Conservation (phyloP, 805 yeast species). For the Saccharomycopsis sp. region DNA sequence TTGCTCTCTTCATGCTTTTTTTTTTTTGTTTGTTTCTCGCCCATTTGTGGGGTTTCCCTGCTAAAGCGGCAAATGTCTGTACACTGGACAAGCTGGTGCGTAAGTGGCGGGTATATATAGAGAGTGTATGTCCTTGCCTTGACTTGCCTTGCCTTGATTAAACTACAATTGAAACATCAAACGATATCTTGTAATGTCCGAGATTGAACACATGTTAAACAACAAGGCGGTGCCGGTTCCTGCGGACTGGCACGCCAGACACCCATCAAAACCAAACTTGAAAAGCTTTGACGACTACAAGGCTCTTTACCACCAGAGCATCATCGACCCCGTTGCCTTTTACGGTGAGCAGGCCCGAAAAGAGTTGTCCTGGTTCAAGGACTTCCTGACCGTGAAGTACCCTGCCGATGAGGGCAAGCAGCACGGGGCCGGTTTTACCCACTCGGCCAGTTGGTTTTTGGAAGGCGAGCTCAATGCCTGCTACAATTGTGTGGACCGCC, state of each 20-base stretch:
- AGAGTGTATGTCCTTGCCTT: too few species aligned
- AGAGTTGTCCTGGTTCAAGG: slow-evolving; percentile 42
- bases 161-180: too few species aligned
- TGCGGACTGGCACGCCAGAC: slow-evolving; percentile 20
- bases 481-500: slow-evolving; percentile 76
- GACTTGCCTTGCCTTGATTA: too few species aligned
- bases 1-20: too few species aligned
- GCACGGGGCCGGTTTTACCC: slow-evolving; percentile 30
- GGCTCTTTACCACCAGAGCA: slow-evolving; percentile 43
- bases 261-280: slow-evolving; percentile 40
- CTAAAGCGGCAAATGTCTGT: too few species aligned
- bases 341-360: slow-evolving; percentile 48
- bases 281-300: slow-evolving; percentile 41
- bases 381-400: slow-evolving; percentile 39
- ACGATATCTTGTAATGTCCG: background rate
- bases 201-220: background rate
- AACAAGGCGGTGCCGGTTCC: background rate
- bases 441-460: slow-evolving; percentile 57
- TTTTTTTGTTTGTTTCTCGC: too few species aligned
- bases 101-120: too few species aligned
- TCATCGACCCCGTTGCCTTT: slow-evolving; percentile 44
- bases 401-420: slow-evolving; percentile 27
- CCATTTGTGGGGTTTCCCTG: too few species aligned
- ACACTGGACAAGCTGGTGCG: too few species aligned
- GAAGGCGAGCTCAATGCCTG: slow-evolving; percentile 75